Base-by-base conservation (phyloP, 176 grass and related monocot species). In the Oryza australiensis region DNA sequence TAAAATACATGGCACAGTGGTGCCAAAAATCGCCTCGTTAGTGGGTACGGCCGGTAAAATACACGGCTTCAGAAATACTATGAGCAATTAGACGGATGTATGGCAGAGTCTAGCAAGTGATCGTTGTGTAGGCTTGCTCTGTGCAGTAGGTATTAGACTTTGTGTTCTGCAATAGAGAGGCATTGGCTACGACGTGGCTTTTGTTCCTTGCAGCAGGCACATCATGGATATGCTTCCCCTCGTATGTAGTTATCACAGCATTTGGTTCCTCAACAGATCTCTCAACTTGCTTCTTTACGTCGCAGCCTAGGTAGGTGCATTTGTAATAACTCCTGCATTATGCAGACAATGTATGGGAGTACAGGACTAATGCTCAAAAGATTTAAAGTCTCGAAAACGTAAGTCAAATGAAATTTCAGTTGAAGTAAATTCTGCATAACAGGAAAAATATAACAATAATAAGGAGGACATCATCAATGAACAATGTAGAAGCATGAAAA, bases 271-370 rank as follows among this genome's bases (percentile, higher is more conserved):
- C n/a, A 11, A 78, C 55, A 66, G 88, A 85, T 86, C 88, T 85
- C 76, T 94, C 88, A 13, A 90, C 75, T 73, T 94, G 91, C 53
- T 88, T 94, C 79, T 85, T 94, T 34, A 90, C 91, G 40, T 76
- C 82, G 28, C 88, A 94, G 22, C 88, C 91, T 12, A 28, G 59
- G 45, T 72, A 90, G 27, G 91, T 90, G 83, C 91, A 94, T 75
- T 90, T 94, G 91, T 94, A 94, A 78, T 94, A 94, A 60, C 91
- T 94, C 88, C 91, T 94, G 55, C 46, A 86, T 66, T 48, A 53
- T 24, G 34, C 53, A 82, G 22, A 66, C 28, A 35, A 12, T 34
- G 27, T n/a, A 75, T 5, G 20, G 11, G 28, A 59, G 22, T n/a
- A 75, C 10, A 20, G 7, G n/a, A 59, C 38, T 66, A 29, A 75